Percentiles rank a stretch among this genome's conserved stretches.
These are phyloP conservation scores for Nicotiana rustica DNA, from an alignment of 305 asterid genomes.

Conservation along the genomic window DNA sequence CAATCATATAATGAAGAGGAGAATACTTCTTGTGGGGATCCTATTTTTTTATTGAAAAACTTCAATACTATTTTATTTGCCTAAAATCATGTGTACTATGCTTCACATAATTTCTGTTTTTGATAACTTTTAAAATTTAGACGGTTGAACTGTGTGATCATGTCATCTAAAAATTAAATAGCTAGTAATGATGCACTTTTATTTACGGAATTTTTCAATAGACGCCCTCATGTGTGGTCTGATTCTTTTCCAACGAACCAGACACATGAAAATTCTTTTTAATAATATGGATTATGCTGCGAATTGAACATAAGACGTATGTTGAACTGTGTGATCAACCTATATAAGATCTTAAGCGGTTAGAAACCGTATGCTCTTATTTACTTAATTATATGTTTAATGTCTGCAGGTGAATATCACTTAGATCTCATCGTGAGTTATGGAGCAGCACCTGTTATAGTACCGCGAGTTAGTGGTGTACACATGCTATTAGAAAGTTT, in stretches of 20 bases:
- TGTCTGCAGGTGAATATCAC: slow-evolving; percentile 75
- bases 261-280: background rate
- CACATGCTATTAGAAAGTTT: slow-evolving; percentile 50
- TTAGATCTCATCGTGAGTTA: slow-evolving; percentile 76
- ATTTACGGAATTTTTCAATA: background rate
- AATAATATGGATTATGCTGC: background rate
- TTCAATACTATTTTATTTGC: background rate
- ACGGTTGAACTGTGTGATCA: background rate
- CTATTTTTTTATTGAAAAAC: too few species aligned
- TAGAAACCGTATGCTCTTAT: background rate
- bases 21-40: background rate
- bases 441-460: slow-evolving; percentile 82
- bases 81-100: background rate
- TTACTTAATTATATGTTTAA: background rate
- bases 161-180: background rate
- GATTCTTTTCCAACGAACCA: background rate
- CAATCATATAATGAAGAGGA: too few species aligned
- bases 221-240: background rate
- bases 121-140: too few species aligned
- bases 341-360: background rate
- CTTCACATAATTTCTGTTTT: background rate
- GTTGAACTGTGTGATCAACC: background rate
- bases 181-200: background rate
- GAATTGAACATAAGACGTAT: background rate
- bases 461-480: slow-evolving; percentile 81